Conservation (phyloP, 1,284 basidiomycete species). For the Lignosus rhinocerotis region DNA sequence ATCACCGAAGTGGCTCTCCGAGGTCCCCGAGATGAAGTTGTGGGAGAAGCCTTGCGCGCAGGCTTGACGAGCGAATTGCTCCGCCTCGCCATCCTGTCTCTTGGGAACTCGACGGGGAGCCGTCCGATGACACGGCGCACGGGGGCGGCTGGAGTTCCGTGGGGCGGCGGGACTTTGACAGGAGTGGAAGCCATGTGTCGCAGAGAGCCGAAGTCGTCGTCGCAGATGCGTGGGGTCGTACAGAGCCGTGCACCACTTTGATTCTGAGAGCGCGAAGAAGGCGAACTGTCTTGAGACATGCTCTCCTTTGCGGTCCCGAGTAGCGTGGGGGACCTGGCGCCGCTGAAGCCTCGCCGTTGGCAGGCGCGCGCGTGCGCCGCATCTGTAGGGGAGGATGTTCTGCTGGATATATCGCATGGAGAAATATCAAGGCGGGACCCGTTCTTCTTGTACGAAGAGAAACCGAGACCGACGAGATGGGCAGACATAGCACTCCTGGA, state of each 20-base stretch:
- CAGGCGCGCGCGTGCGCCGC: slow-evolving; percentile 3
- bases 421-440: slow-evolving; percentile 28
- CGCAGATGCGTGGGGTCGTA: background rate
- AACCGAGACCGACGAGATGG: slow-evolving; percentile 25
- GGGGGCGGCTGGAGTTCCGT: background rate
- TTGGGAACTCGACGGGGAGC: background rate
- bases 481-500: background rate
- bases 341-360: background rate
- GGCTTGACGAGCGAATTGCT: background rate
- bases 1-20: background rate
- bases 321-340: background rate
- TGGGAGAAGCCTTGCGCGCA: background rate
- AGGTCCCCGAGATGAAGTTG: background rate
- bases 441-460: slow-evolving; percentile 24
- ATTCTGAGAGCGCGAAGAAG: background rate
- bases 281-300: background rate
- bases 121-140: background rate
- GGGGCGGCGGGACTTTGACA: background rate
- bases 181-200: background rate
- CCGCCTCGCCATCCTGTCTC: background rate
- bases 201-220: background rate
- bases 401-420: slow-evolving; percentile 11
- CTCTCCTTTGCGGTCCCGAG: background rate
- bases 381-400: slow-evolving; percentile 6
- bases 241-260: no score